Evolutionary conservation across 2,329 filamentous ascomycete genomes (phyloP), one percentile per base, ranked within the genome.

Genomic region (Coniochaeta prunicola): DNA sequence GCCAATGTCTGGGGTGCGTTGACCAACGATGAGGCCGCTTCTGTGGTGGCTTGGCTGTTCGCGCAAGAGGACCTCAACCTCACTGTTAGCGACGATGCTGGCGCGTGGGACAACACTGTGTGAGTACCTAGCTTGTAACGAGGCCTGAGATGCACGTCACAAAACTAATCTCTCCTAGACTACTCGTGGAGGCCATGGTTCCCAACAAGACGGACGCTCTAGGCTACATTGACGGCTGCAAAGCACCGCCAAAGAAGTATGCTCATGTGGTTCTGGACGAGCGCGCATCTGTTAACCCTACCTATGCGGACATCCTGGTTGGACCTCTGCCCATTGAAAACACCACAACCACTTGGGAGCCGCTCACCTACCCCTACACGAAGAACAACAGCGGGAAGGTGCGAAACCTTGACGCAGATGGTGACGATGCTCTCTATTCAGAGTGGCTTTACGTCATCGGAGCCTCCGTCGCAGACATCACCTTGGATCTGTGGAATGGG

Each of bases 181-280:
- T 71, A 4, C 62, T 70, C 2, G 65, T 71, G 1, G 77, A 80
- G 64, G 61, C 74, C 0, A 67, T 80, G 56, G 63, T 66, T 24
- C 78, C 78, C 0, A 81, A 81, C 67, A 82, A 82, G 68, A 78
- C 77, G 0, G 77, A 78, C 59, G 75, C 72, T 0, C 58, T 79
- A 53, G 59, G 71, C 2, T 81, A 79, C 58, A 65, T 81, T 1
- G 76, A 80, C 33, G 70, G 69, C 2, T 61, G 64, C 7, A 72
- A 65, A 0, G 58, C 71, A 3, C 63, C 66, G 1, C 77, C 78
- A 1, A 58, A 64, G 2, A 69, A 74, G 19, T 80, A 76, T 64
- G 78, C 78, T 3, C 76, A 76, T 56, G 75, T 75, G 1, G 63
- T 74, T 2, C 63, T 80, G n/a, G 69, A 74, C 59, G 69, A 75